phyloP scores from a whole-genome alignment of 805 yeast genomes.

The Metschnikowia vanudenii region DNA sequence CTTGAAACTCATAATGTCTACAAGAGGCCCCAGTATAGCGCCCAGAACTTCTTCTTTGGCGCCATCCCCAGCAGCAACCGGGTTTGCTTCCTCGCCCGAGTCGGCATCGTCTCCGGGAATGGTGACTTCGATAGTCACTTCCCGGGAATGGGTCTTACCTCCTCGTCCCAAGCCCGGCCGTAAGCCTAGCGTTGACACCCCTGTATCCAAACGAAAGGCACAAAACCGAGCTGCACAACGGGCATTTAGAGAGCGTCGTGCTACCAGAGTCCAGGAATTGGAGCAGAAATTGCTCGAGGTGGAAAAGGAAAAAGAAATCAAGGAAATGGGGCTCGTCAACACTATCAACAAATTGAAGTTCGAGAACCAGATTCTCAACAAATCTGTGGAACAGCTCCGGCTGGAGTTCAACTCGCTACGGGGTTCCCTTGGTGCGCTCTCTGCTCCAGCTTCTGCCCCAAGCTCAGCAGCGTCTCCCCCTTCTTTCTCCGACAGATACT shows the following conservation, averaged over 20 bases:
- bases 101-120: constrained; percentile 16
- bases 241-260: constrained; percentile 85
- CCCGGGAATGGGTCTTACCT: constrained; percentile 59
- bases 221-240: constrained; percentile 94
- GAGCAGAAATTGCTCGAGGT: constrained; percentile 66
- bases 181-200: constrained; percentile 70
- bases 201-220: constrained; percentile 82
- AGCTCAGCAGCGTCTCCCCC: constrained; percentile 9
- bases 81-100: constrained; percentile 19
- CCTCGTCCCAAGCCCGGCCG: constrained; percentile 62
- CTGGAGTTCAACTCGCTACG: constrained; percentile 26
- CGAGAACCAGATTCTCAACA: constrained; percentile 45
- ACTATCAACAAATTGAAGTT: constrained; percentile 48
- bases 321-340: constrained; percentile 54
- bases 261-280: constrained; percentile 75
- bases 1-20: constrained; percentile 8
- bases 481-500: background rate
- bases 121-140: constrained; percentile 52
- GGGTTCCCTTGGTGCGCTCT: constrained; percentile 4
- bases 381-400: constrained; percentile 43
- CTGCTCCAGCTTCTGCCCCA: background rate
- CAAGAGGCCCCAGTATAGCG: constrained; percentile 20
- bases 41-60: constrained; percentile 20
- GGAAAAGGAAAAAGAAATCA: constrained; percentile 62
- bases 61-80: constrained; percentile 19